Conservation (phyloP, 148 eudicot genomes). For the Fallopia convolvulus region DNA sequence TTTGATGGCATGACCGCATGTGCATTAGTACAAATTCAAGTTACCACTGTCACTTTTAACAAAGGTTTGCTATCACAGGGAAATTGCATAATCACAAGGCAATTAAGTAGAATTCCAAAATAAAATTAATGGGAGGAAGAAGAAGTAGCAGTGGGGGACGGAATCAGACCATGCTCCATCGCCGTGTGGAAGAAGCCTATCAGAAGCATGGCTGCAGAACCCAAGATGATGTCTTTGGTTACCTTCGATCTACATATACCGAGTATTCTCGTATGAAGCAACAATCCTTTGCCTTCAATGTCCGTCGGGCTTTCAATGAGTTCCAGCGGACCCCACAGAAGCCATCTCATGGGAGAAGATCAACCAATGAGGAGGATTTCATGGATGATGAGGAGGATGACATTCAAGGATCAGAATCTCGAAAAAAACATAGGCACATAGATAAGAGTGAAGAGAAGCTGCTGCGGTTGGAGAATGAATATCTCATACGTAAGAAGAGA, state of each 20-base stretch:
- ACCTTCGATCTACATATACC: conserved; percentile 22
- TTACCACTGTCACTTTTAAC: not conserved
- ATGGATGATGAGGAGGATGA: conserved; percentile 8
- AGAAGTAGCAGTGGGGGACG: conserved; percentile 9
- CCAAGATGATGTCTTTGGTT: conserved; percentile 19
- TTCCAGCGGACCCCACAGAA: conserved; percentile 16
- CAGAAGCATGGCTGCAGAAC: conserved; percentile 11
- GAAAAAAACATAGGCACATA: conserved; percentile 17
- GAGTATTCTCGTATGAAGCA: conserved; percentile 20
- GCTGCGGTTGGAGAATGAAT: conserved; percentile 6
- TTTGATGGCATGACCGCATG: not conserved
- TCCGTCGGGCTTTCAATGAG: conserved; percentile 5
- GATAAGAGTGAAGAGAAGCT: conserved; percentile 22
- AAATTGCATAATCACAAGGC: not conserved
- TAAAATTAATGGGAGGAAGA: conserved; percentile 5
- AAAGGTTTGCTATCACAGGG: not conserved
- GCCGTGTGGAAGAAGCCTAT: conserved; percentile 14
- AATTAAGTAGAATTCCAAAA: not conserved
- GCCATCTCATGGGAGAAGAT: conserved; percentile 7
- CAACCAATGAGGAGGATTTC: not conserved
- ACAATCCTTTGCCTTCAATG: conserved; percentile 8
- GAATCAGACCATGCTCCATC: conserved; percentile 6
- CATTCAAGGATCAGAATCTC: not conserved
- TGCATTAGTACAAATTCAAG: not conserved
- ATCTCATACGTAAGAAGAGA: conserved; percentile 4